Conservation (phyloP, 2,329 filamentous ascomycete genomes). For the Lachnellula cervina region DNA sequence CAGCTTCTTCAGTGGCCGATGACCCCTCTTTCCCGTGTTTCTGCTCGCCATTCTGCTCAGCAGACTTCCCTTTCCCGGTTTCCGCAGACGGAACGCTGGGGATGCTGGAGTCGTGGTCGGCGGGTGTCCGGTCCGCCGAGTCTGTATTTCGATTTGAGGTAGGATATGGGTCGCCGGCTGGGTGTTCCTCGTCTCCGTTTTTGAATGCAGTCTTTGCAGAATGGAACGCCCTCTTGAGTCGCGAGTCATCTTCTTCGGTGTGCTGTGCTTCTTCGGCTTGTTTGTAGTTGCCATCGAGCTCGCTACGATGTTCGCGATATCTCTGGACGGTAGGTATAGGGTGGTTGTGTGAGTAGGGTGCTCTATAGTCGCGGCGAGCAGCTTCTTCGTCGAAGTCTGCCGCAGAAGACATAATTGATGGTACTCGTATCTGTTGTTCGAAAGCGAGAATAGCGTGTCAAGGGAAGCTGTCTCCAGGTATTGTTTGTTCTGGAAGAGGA, state of each 20-base stretch:
- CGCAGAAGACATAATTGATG: slow-evolving; percentile 11
- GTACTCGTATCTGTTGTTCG: too few species aligned
- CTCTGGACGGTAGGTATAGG: slow-evolving; percentile 25
- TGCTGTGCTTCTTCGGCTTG: slow-evolving; percentile 22
- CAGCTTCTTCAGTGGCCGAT: slow-evolving; percentile 23
- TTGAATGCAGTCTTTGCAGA: slow-evolving; percentile 21
- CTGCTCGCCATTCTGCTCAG: background rate
- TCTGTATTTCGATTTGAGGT: slow-evolving; percentile 21
- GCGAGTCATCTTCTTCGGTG: slow-evolving; percentile 24
- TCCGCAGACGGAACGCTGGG: slow-evolving; percentile 7
- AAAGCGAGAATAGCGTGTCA: too few species aligned
- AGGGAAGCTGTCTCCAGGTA: too few species aligned
- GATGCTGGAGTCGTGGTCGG: slow-evolving; percentile 17
- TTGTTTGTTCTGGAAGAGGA: too few species aligned
- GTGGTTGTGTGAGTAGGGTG: slow-evolving; percentile 23
- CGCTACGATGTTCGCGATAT: slow-evolving; percentile 23
- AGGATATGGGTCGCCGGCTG: slow-evolving; percentile 20
- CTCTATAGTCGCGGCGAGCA: slow-evolving; percentile 20
- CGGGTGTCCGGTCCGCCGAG: slow-evolving; percentile 5
- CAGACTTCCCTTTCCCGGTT: background rate
- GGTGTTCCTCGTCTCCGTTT: slow-evolving; percentile 20
- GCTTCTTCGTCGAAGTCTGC: slow-evolving; percentile 22
- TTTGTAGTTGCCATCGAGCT: slow-evolving; percentile 17
- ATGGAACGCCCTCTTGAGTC: slow-evolving; percentile 17
- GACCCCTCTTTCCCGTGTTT: background rate